These are phyloP conservation scores for Citrus unshiu DNA, from an alignment of 345 rosid species.

Conservation along the genomic window DNA sequence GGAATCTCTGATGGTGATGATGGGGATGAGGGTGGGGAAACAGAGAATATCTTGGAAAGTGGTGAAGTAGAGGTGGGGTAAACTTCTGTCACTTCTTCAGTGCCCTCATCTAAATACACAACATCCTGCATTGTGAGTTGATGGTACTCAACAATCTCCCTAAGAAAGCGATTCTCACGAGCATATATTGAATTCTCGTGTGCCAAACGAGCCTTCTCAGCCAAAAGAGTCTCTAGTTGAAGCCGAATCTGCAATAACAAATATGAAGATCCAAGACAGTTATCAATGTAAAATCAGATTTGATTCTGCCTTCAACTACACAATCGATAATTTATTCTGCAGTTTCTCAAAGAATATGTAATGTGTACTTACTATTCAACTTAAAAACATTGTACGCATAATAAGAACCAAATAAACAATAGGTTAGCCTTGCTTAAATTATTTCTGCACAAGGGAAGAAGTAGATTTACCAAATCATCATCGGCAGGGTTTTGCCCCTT, in stretches of 20 bases:
- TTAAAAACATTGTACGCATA: background rate
- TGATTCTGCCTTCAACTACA: background rate
- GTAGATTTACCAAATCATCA: conserved; percentile 71
- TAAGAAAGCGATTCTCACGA: conserved; percentile 83
- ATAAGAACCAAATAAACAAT: background rate
- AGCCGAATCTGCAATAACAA: conserved; percentile 68
- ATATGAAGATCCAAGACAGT: background rate
- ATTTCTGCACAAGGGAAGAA: background rate
- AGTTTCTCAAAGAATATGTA: background rate
- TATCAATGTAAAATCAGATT: background rate
- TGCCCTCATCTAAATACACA: conserved; percentile 83
- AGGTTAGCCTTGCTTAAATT: background rate
- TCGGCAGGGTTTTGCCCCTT: conserved; percentile 80
- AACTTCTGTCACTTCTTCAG: conserved; percentile 72
- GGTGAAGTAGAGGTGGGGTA: conserved; percentile 39
- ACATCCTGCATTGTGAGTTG: conserved; percentile 97
- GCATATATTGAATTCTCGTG: conserved; percentile 81
- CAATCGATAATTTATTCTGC: background rate
- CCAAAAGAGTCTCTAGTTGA: conserved; percentile 92
- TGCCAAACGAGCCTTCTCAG: conserved; percentile 94
- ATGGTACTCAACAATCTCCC: conserved; percentile 96
- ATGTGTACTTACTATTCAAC: background rate
- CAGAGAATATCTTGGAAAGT: conserved; percentile 39
- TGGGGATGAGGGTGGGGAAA: conserved; percentile 58
- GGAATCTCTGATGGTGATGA: conserved; percentile 37